phyloP scores from a whole-genome alignment of 73 alveolate genomes.

The Tetrahymena borealis region DNA sequence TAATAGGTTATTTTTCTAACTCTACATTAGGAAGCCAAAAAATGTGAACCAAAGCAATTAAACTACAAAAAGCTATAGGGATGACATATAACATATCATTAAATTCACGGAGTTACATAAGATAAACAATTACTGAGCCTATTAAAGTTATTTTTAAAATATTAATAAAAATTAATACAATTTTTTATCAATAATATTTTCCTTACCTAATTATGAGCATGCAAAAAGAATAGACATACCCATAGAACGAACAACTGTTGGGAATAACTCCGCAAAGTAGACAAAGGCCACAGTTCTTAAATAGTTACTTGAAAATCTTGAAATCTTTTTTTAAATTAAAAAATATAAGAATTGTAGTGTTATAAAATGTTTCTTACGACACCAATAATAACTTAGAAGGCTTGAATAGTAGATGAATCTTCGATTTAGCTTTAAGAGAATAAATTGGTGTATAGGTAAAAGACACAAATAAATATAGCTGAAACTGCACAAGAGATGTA shows the following conservation, averaged over 20 bases:
- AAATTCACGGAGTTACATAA: background rate
- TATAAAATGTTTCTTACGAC: background rate
- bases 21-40: background rate
- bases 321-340: background rate
- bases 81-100: background rate
- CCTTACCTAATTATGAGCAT: background rate
- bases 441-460: background rate
- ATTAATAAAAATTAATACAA: background rate
- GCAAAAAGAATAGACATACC: background rate
- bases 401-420: background rate
- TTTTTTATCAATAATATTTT: background rate
- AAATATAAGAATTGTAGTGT: background rate
- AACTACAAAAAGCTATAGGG: background rate
- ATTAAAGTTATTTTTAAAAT: background rate
- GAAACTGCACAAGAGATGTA: background rate
- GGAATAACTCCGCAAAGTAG: background rate
- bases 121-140: background rate
- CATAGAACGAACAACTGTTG: background rate
- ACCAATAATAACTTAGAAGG: background rate
- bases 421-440: background rate
- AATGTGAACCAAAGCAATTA: background rate
- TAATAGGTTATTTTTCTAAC: background rate
- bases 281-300: background rate
- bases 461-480: background rate
- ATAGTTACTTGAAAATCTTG: background rate